A percentile compares a stretch with the other conserved stretches of the same genome.
These are phyloP conservation scores for Carex sylvatica DNA, from an alignment of 202 grass and related monocot genomes.

Conservation along the genomic window DNA sequence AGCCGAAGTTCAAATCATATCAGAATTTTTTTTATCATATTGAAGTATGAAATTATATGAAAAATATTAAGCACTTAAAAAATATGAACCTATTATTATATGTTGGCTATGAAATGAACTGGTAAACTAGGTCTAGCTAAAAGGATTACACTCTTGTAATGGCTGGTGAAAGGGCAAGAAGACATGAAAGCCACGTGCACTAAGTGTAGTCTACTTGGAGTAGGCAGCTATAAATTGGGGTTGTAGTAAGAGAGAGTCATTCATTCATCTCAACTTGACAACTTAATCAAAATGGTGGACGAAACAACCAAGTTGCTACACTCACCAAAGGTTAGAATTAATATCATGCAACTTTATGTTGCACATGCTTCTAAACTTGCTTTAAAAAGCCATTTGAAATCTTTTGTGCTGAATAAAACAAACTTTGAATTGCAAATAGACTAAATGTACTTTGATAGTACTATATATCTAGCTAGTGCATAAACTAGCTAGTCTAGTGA, in stretches of 20 bases:
- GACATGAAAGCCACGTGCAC: slow-evolving; percentile 17
- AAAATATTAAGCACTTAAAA: not conserved
- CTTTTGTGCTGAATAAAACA: slow-evolving; percentile 13
- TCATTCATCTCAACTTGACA: slow-evolving; percentile 18
- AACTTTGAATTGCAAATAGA: slow-evolving; percentile 1
- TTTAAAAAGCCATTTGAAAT: not conserved
- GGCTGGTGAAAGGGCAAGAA: slow-evolving; percentile 30
- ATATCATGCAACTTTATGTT: slow-evolving; percentile 7
- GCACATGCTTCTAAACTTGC: slow-evolving; percentile 11
- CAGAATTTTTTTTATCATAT: too few species aligned
- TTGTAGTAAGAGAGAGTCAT: not conserved
- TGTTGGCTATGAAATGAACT: not conserved
- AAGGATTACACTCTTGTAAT: slow-evolving; percentile 10
- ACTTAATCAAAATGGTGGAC: slow-evolving; percentile 11
- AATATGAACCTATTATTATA: not conserved
- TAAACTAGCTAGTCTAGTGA: not conserved
- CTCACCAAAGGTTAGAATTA: slow-evolving; percentile 27
- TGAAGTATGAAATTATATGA: not conserved
- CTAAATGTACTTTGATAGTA: slow-evolving; percentile 15
- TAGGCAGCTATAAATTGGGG: slow-evolving; percentile 24
- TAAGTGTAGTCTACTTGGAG: not conserved
- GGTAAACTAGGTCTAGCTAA: slow-evolving; percentile 22
- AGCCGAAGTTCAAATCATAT: too few species aligned
- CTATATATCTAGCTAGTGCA: not conserved
- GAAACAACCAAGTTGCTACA: slow-evolving; percentile 24